These are phyloP conservation scores for Coemansia sp. DNA, from an alignment of 192 early-diverging fungal genomes.

Conservation along the genomic window DNA sequence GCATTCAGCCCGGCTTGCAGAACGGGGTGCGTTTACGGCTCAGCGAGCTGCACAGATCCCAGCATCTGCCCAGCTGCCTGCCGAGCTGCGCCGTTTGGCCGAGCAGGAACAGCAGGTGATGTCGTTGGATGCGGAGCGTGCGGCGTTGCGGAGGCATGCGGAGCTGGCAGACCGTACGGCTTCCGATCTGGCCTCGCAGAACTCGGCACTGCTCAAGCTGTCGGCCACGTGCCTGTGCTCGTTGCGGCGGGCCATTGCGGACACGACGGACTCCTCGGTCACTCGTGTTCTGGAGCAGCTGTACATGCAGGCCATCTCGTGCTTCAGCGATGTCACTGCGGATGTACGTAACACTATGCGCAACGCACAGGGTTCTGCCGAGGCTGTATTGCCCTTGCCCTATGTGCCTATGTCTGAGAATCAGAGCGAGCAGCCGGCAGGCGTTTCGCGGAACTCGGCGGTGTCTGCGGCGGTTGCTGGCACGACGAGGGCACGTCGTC, in stretches of 20 bases:
- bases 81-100: constrained; percentile 51
- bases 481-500: constrained; percentile 34
- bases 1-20: constrained; percentile 36
- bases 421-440: constrained; percentile 27
- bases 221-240: constrained; percentile 39
- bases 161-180: constrained; percentile 45
- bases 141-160: constrained; percentile 32
- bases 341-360: constrained; percentile 27
- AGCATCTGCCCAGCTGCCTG: constrained; percentile 35
- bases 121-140: constrained; percentile 45
- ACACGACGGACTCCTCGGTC: constrained; percentile 4
- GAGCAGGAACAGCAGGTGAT: constrained; percentile 48
- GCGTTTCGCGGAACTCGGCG: constrained; percentile 14
- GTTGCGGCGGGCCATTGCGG: constrained; percentile 28
- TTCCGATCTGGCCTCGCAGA: constrained; percentile 21
- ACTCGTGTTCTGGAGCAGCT: constrained; percentile 31
- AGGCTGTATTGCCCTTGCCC: constrained; percentile 28
- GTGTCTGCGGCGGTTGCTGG: constrained; percentile 39
- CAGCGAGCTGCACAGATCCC: constrained; percentile 42
- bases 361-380: too few relatives aligned
- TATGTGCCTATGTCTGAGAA: constrained; percentile 14
- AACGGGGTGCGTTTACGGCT: constrained; percentile 39
- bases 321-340: constrained; percentile 42
- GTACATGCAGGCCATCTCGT: constrained; percentile 49
- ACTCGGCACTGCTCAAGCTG: constrained; percentile 34